A percentile compares a stretch with the other conserved stretches of the same genome.
Conservation (phyloP, 176 grass and related monocot genomes). For the Carex scoparia region DNA sequence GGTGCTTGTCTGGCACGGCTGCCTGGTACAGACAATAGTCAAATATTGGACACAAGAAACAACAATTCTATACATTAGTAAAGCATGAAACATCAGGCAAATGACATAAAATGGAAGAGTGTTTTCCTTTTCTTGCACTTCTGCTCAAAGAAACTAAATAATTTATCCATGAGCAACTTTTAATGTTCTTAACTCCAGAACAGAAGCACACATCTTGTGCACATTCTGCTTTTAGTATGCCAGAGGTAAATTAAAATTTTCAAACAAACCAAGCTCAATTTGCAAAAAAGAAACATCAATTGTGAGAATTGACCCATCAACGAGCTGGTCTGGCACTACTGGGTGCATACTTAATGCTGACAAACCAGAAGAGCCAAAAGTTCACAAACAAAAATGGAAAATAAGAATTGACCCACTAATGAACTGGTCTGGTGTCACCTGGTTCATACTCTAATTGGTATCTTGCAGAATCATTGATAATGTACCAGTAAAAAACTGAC, state of each 20-base stretch:
- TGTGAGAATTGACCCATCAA: neutral
- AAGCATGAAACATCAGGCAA: neutral
- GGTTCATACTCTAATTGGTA: neutral
- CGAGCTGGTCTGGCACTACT: neutral
- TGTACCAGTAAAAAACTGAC: neutral
- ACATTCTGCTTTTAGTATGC: neutral
- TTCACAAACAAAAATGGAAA: neutral
- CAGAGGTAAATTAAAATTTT: neutral
- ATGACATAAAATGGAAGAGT: neutral
- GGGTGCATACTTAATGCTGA: neutral
- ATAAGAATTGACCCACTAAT: neutral
- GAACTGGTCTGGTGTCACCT: neutral
- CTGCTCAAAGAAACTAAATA: neutral
- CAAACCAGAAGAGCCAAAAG: neutral
- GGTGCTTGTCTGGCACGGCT: conserved; percentile 31
- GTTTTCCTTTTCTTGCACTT: neutral
- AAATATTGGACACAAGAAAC: neutral
- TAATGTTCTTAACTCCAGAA: neutral
- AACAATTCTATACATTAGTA: neutral
- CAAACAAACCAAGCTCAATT: neutral
- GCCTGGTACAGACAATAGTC: conserved; percentile 25
- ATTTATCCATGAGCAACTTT: neutral
- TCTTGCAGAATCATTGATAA: neutral
- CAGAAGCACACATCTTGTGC: neutral
- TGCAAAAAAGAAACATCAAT: neutral